Evolutionary conservation across 2,329 filamentous ascomycete species (phyloP).

Genomic region (Cercospora janseana): DNA sequence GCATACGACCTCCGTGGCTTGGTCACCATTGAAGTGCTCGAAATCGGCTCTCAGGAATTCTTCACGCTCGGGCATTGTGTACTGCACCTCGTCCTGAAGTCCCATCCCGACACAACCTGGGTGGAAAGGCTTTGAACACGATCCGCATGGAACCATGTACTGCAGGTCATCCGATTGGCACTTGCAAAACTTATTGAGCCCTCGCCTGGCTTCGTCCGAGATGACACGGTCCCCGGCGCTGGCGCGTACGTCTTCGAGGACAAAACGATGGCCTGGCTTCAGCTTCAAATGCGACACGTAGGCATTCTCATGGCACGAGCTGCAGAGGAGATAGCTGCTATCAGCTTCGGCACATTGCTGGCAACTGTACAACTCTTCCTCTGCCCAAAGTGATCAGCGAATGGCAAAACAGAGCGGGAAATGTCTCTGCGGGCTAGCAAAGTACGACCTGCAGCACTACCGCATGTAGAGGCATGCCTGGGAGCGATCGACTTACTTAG

Average conservation of each 20-base stretch:
- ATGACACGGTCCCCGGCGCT: background rate
- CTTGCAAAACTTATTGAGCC: conserved; percentile 10
- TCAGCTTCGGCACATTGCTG: background rate
- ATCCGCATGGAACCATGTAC: conserved; percentile 18
- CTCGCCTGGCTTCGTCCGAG: background rate
- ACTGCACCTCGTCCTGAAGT: background rate
- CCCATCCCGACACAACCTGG: conserved; percentile 20
- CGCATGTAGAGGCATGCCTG: too few species aligned
- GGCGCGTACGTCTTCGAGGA: background rate
- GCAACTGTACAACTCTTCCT: background rate
- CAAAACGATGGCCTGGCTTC: background rate
- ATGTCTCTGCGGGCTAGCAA: too few species aligned
- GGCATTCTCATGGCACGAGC: background rate
- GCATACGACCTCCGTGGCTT: background rate
- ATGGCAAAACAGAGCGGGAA: too few species aligned
- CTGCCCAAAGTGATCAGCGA: background rate
- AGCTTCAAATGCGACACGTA: conserved; percentile 1
- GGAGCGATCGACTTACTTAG: too few species aligned
- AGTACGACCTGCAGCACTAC: too few species aligned
- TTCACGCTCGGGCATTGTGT: conserved; percentile 4
- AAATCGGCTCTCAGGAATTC: conserved; percentile 5
- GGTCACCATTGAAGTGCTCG: background rate
- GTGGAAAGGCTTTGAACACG: conserved; percentile 16
- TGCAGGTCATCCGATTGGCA: conserved; percentile 8
- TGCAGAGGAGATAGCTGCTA: background rate